Base-by-base conservation (phyloP, 129 eudicot genomes). In the Daucus carota region DNA sequence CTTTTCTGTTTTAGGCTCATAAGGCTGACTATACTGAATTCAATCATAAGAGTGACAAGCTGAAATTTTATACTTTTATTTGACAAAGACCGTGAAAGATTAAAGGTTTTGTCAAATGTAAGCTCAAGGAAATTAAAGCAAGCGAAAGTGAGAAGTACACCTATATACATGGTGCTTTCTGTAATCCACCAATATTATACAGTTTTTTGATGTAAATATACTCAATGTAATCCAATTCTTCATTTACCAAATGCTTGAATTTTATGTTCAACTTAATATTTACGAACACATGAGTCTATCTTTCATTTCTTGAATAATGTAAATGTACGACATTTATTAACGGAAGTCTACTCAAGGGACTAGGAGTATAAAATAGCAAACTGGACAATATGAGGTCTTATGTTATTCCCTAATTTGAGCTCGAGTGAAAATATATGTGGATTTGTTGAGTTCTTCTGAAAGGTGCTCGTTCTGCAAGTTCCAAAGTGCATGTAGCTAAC, bases 1-100 rank as follows among this genome's bases (percentile, higher is more conserved):
- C 70, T 29, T 66, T 78, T 67, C 52, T 44, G 54, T 69, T 34
- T 18, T 72, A 18, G 31, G 46, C 63, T 81, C 68, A 72, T 20
- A 15, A 26, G 60, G 17, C 43, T 44, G 65, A 36, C 70, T 24
- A 34, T 70, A 3, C n/a, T 26, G 4, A 47, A 28, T 63, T n/a
- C n/a, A 70, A 18, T 38, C 73, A 68, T 28, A 18, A n/a, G 9
- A 5, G 12, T 36, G 11, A 62, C 11, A 18, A 62, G 68, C 18
- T 15, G 3, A 29, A 28, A 63, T 8, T 63, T 13, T 63, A 28
- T 63, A 31, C 14, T 29, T 63, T 29, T 63, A 63, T 28, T 63
- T 26, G 40, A 11, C 8, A 24, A 24, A 28, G 36, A 28, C 18
- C 15, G 3, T 0, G 17, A 62, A 36, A 63, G 38, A 63, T 63